Evolutionary conservation across 805 yeast genomes (phyloP), one percentile per base, ranked within the genome.

Genomic region (Myxozyma kluyveri): DNA sequence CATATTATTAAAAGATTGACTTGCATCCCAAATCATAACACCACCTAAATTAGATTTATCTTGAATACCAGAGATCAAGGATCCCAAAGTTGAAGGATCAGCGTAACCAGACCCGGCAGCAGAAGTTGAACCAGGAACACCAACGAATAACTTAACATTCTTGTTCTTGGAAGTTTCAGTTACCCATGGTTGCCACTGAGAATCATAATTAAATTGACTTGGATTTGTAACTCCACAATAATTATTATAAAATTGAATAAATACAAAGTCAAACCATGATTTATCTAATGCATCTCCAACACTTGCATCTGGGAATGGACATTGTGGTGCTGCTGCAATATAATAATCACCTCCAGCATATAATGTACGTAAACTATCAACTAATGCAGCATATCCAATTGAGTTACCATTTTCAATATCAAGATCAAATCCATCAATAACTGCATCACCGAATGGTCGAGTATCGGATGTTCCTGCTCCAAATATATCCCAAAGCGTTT

Each of bases 251-350:
- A 89, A 89, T 50, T 61, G 63, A 59, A 90, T 77, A 65, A 86
- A 88, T 3, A 88, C 85, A 67, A 81, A 88, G 69, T 89, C 96
- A 60, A 89, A 74, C 35, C 79, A 73, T 9, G 87, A 81, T 52
- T 74, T 80, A 56, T 83, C 84, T 63, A 86, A 80, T 46, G 79
- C 79, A 57, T 81, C 71, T 79, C 86, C 84, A 40, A 83, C 66
- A 40, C 69, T 76, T 43, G 79, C 83, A 71, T 89, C 96, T 18
- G 96, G 96, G 67, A 82, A 85, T 23, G 81, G 84, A 72, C 96
- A 90, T 72, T 88, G 96, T 19, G 96, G 96, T 57, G 96, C 91
- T 59, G 96, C 96, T 47, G 95, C 81, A 41, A 88, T 72, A 67
- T 83, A 86, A 17, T 47, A 47, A 10, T 41, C 47, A 9, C 49